These are phyloP conservation scores for Sechiopsis laciniata DNA, from an alignment of 306 rosid species.

Conservation along the genomic window DNA sequence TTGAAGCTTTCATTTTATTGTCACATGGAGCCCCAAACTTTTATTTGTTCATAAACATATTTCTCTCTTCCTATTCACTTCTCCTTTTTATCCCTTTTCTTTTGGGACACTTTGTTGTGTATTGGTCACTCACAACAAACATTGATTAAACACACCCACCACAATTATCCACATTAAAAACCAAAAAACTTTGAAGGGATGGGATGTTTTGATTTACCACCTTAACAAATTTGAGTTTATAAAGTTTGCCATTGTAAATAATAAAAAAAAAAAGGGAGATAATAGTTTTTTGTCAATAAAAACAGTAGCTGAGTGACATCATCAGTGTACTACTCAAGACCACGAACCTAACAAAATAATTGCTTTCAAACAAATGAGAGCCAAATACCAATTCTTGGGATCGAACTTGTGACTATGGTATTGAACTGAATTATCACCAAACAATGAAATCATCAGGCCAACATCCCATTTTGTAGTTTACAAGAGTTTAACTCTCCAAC, in stretches of 20 bases:
- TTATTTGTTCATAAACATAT: neutral
- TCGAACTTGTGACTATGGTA: too few relatives aligned
- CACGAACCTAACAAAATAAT: too few relatives aligned
- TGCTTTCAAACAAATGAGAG: too few relatives aligned
- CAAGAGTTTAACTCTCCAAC: too few relatives aligned
- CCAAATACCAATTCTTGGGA: too few relatives aligned
- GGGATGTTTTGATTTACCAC: neutral
- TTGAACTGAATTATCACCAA: too few relatives aligned
- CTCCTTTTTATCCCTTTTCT: neutral
- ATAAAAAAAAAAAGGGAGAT: neutral
- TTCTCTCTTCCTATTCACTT: neutral
- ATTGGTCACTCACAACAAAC: conserved; percentile 1
- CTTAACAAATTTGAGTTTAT: neutral
- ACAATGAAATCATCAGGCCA: too few relatives aligned
- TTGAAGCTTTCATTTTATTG: neutral
- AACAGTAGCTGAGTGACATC: too few relatives aligned
- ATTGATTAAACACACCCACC: neutral
- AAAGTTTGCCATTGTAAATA: neutral
- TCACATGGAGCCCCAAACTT: conserved; percentile 6
- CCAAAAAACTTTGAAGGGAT: neutral
- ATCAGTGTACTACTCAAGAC: too few relatives aligned
- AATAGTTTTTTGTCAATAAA: too few relatives aligned
- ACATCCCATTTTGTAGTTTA: too few relatives aligned
- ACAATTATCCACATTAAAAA: neutral
- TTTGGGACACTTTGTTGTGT: conserved; percentile 17